Evolutionary conservation across 495 filamentous ascomycete species (phyloP).

Genomic region (Neurospora sp.): DNA sequence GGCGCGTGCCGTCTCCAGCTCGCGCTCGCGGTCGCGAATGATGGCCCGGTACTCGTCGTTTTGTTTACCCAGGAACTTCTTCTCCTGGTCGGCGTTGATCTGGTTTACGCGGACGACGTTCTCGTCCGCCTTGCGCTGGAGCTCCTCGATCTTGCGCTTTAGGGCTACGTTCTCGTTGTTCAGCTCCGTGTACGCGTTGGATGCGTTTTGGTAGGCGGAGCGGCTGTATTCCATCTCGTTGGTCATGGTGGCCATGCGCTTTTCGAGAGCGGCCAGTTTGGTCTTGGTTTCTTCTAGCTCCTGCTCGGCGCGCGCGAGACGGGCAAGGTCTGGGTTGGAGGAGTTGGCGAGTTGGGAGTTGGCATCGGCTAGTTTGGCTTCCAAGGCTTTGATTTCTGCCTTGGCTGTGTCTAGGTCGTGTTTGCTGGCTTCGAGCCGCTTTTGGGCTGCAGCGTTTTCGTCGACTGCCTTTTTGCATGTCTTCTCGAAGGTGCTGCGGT

Average conservation of each 20-base stretch:
- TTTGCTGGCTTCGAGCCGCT: constrained; percentile 29
- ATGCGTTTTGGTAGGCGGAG: constrained; percentile 54
- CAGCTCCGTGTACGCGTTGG: constrained; percentile 41
- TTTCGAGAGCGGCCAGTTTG: constrained; percentile 31
- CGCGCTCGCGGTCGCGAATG: constrained; percentile 49
- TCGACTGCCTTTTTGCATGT: constrained; percentile 20
- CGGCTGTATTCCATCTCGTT: constrained; percentile 50
- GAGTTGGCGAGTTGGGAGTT: constrained; percentile 38
- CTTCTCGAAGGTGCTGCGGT: constrained; percentile 29
- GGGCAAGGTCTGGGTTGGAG: constrained; percentile 37
- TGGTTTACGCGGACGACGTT: constrained; percentile 43
- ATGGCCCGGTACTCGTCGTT: constrained; percentile 47
- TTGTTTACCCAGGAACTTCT: constrained; percentile 16
- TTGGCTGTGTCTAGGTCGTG: constrained; percentile 38
- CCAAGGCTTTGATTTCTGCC: constrained; percentile 36
- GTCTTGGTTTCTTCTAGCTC: constrained; percentile 17
- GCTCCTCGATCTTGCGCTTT: constrained; percentile 31
- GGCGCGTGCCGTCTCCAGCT: constrained; percentile 33
- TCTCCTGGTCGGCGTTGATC: constrained; percentile 35
- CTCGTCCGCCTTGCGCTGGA: constrained; percentile 41
- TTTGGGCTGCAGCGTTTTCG: constrained; percentile 2
- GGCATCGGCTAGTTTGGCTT: constrained; percentile 40
- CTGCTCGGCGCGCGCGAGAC: constrained; percentile 35
- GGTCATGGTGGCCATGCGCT: constrained; percentile 27
- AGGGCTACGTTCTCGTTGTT: constrained; percentile 42